Percentiles rank a stretch among this genome's conserved stretches.
Evolutionary conservation across 176 grass and related monocot species (phyloP).

Genomic region (Avena eriantha): DNA sequence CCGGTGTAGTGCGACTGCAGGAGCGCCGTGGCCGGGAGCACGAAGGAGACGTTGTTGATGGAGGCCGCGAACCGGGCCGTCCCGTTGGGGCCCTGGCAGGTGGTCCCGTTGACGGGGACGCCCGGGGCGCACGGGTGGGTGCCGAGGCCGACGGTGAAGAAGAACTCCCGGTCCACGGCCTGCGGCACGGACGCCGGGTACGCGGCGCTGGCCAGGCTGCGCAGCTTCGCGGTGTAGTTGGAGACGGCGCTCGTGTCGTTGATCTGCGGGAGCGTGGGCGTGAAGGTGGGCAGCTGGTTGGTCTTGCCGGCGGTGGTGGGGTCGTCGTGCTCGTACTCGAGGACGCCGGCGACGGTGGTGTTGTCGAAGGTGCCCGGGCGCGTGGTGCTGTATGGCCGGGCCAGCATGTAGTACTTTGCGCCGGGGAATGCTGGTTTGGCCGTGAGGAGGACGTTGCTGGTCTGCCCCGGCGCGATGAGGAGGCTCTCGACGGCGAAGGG

Average conservation of each 20-base stretch:
- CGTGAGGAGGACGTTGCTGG: constrained; percentile 70
- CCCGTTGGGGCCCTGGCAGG: constrained; percentile 81
- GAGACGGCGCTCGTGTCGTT: constrained; percentile 69
- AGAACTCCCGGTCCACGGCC: constrained; percentile 59
- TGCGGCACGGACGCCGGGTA: constrained; percentile 69
- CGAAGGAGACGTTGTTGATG: constrained; percentile 81
- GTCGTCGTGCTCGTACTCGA: constrained; percentile 63
- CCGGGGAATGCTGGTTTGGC: constrained; percentile 37
- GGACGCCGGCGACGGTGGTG: constrained; percentile 78
- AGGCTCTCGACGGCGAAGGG: constrained; percentile 62
- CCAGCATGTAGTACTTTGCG: constrained; percentile 62
- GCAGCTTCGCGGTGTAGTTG: constrained; percentile 63
- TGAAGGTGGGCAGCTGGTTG: constrained; percentile 37
- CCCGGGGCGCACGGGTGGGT: constrained; percentile 61
- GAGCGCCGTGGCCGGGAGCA: constrained; percentile 60
- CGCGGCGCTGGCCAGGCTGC: constrained; percentile 65
- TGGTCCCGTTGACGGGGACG: constrained; percentile 42
- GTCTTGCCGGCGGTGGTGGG: background rate
- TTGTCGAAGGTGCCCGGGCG: constrained; percentile 77
- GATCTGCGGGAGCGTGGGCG: constrained; percentile 51
- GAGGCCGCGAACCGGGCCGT: constrained; percentile 63
- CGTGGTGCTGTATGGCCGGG: constrained; percentile 62
- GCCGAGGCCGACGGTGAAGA: constrained; percentile 85
- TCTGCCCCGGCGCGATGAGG: constrained; percentile 73
- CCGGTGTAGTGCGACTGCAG: constrained; percentile 67